phyloP scores from a whole-genome alignment of 257 asterid species.

The Capsicum chinense region DNA sequence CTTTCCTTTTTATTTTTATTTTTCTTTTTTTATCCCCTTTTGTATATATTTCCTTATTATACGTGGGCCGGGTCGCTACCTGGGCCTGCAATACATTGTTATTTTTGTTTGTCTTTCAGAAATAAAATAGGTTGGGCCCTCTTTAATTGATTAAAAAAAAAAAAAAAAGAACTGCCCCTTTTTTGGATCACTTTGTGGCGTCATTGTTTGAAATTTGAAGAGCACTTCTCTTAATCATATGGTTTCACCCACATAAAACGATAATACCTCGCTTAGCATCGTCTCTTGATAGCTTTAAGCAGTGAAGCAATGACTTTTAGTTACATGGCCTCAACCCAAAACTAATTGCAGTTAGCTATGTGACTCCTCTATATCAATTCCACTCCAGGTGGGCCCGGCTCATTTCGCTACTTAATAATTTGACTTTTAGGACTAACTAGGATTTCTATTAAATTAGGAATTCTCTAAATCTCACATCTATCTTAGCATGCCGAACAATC shows the following conservation, averaged over 20 bases:
- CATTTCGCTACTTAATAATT: not conserved
- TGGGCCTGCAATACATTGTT: too few relatives aligned
- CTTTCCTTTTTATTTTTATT: too few relatives aligned
- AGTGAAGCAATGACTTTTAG: not conserved
- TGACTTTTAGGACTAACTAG: not conserved
- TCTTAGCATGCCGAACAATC: not conserved
- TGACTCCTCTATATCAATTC: not conserved
- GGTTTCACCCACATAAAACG: not conserved
- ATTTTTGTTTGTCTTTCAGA: too few relatives aligned
- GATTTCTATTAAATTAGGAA: not conserved
- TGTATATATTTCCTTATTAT: too few relatives aligned
- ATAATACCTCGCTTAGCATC: not conserved
- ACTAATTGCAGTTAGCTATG: slow-evolving; percentile 16
- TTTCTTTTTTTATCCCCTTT: too few relatives aligned
- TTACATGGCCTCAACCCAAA: slow-evolving; percentile 8
- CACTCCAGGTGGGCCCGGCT: not conserved
- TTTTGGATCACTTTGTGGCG: not conserved
- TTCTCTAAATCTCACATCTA: not conserved
- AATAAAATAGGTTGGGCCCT: too few relatives aligned
- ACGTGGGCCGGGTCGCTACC: too few relatives aligned
- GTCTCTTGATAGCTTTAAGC: not conserved
- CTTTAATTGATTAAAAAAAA: too few relatives aligned
- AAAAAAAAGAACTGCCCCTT: not conserved
- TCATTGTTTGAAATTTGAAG: not conserved
- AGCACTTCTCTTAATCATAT: not conserved